Percentiles rank a stretch among this genome's conserved stretches.
Evolutionary conservation across 2,329 filamentous ascomycete species (phyloP).

Genomic region (Fusarium sp.): DNA sequence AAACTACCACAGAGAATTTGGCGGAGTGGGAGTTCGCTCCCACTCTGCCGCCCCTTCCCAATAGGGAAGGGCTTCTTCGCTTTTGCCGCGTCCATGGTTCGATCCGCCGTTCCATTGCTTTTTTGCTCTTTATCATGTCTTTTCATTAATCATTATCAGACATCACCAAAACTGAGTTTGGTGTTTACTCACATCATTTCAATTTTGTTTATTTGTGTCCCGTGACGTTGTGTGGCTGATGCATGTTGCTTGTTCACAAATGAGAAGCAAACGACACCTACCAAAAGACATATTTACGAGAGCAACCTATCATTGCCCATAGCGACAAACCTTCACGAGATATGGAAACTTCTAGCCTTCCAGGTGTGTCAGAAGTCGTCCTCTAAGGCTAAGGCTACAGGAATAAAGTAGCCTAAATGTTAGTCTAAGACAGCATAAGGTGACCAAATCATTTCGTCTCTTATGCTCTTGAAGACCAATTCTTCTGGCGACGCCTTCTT

Average conservation of each 20-base stretch:
- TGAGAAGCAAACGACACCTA: background rate
- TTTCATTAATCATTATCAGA: background rate
- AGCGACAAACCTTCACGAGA: background rate
- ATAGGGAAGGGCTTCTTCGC: constrained; percentile 14
- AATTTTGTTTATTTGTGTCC: background rate
- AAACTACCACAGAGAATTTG: background rate
- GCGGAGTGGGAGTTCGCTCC: background rate
- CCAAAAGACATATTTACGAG: background rate
- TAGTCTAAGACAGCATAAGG: no score
- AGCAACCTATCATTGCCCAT: background rate
- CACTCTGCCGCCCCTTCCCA: background rate
- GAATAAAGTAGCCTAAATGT: no score
- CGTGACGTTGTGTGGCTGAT: background rate
- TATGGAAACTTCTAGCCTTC: background rate
- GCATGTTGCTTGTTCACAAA: background rate
- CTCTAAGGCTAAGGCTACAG: no score
- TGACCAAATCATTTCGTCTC: no score
- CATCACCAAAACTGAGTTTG: background rate
- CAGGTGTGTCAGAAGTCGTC: no score
- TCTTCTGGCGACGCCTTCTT: no score
- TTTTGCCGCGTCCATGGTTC: constrained; percentile 9
- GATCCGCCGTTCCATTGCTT: background rate
- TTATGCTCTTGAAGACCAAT: no score
- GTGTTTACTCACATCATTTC: background rate
- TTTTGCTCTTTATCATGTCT: background rate